A percentile compares a stretch with the other conserved stretches of the same genome.
phyloP scores from a whole-genome alignment of 2,329 filamentous ascomycete genomes.

The Colletotrichum graminicola region DNA sequence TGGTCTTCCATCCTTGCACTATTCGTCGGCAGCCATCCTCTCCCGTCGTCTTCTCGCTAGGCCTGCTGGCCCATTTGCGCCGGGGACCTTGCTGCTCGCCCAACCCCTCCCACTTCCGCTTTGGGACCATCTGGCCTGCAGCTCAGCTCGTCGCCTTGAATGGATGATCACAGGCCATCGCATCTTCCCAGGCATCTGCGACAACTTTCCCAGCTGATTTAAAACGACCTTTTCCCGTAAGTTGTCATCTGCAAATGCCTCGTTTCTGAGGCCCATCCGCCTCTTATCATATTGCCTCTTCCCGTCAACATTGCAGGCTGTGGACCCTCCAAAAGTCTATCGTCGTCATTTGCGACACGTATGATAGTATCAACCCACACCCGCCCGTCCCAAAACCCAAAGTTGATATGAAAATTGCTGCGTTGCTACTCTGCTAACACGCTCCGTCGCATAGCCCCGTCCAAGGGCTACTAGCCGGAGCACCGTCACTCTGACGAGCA shows the following conservation, averaged over 20 bases:
- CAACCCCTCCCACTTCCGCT: constrained; percentile 29
- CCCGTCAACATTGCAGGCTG: constrained; percentile 16
- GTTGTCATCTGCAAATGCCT: constrained; percentile 17
- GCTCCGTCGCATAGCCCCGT: constrained; percentile 39
- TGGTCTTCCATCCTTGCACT: constrained; percentile 7
- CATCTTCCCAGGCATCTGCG: neutral
- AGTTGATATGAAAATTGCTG: constrained; percentile 29
- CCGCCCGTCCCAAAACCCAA: constrained; percentile 1
- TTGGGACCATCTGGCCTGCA: constrained; percentile 38
- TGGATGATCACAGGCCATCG: constrained; percentile 23
- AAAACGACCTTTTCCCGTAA: constrained; percentile 33
- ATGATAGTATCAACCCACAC: constrained; percentile 29
- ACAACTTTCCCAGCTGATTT: constrained; percentile 19
- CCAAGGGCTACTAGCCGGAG: constrained; percentile 17
- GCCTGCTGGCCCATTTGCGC: constrained; percentile 25
- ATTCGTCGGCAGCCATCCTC: constrained; percentile 9
- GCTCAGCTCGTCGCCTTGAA: constrained; percentile 35
- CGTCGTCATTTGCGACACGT: constrained; percentile 21
- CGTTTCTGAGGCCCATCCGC: neutral
- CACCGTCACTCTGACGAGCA: constrained; percentile 53
- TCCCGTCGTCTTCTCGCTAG: neutral
- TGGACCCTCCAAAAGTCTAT: constrained; percentile 20
- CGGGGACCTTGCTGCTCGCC: constrained; percentile 34
- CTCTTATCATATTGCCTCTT: neutral
- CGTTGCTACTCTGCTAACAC: constrained; percentile 36